These are phyloP conservation scores for Cordyceps militaris DNA, from an alignment of 2,329 filamentous ascomycete genomes.

Conservation along the genomic window DNA sequence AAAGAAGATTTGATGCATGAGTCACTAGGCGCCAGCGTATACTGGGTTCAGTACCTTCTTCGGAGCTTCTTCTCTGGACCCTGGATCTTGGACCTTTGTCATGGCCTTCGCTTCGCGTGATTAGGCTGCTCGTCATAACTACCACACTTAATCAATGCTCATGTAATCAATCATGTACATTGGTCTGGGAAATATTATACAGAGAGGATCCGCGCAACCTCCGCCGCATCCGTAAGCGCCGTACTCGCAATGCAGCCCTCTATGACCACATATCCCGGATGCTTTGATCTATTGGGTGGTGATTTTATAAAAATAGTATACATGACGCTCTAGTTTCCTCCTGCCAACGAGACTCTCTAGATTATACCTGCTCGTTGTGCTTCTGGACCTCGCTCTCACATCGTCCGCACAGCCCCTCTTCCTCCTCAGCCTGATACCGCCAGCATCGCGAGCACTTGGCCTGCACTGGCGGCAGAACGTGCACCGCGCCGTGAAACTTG, in stretches of 20 bases:
- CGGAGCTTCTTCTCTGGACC: too few species aligned
- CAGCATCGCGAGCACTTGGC: slow-evolving; percentile 85
- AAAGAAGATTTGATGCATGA: too few species aligned
- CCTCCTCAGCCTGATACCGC: slow-evolving; percentile 67
- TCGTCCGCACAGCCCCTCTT: slow-evolving; percentile 61
- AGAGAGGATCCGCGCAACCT: neutral
- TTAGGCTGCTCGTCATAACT: too few species aligned
- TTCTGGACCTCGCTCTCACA: slow-evolving; percentile 59
- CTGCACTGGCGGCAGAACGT: slow-evolving; percentile 41
- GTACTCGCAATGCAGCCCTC: neutral
- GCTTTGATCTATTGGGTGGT: neutral
- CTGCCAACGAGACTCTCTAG: neutral
- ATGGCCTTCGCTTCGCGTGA: too few species aligned
- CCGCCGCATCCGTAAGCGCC: neutral
- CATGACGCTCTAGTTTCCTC: neutral
- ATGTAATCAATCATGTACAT: neutral
- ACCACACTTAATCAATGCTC: too few species aligned
- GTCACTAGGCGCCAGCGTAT: too few species aligned
- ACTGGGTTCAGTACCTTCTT: too few species aligned
- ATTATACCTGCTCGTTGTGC: neutral
- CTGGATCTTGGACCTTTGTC: too few species aligned
- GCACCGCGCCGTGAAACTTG: slow-evolving; percentile 31
- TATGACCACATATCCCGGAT: neutral
- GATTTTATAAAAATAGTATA: neutral
- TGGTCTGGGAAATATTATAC: neutral